Evolutionary conservation across 306 rosid genomes (phyloP), one percentile per base, ranked within the genome.

Genomic region (Chamaecrista fasciculata): DNA sequence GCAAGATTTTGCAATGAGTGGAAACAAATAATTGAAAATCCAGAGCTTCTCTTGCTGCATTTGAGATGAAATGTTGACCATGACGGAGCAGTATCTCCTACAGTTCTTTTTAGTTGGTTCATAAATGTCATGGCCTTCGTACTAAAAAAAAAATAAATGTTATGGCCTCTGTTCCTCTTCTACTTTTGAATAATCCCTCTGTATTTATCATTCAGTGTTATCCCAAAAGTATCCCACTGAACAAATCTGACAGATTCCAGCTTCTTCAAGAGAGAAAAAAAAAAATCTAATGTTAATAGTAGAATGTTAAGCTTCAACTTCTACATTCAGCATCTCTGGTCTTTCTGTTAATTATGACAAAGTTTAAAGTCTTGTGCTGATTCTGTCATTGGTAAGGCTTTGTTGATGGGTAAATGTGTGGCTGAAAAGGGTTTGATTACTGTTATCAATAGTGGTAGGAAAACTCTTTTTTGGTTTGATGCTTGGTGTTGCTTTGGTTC

Each of bases 1-100:
- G 96, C 97, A 23, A 86, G 87, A 48, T 91, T 94, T 66, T 94
- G 99, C 74, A 82, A 80, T 67, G 95, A 91, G 73, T 91, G 99
- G 97, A 94, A 91, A 72, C 81, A 79, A 39, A 67, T 79, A 63
- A 82, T 87, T 42, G 95, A 94, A 79, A 86, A 85, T 61, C 97
- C 97, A 0, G 92, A 88, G 67, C 86, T 94, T 76, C 81, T 91
- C 34, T 55, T 76, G 76, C 76, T 94, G 85, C 82, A 81, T 62
- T 81, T 94, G 83, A 88, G 80, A 85, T 94, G 79, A 80, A 43
- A 64, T 29, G 7, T 60, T 69, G 47, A 64, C 46, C 46, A 25
- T 12, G 55, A 14, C 67, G 28, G 61, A 25, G 39, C 34, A 15
- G 16, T 31, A 10, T 1, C 25, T 9, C 39, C 53, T 11, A 11